Base-by-base conservation (phyloP, 2,329 filamentous ascomycete species). In the Fusarium chlamydosporum region DNA sequence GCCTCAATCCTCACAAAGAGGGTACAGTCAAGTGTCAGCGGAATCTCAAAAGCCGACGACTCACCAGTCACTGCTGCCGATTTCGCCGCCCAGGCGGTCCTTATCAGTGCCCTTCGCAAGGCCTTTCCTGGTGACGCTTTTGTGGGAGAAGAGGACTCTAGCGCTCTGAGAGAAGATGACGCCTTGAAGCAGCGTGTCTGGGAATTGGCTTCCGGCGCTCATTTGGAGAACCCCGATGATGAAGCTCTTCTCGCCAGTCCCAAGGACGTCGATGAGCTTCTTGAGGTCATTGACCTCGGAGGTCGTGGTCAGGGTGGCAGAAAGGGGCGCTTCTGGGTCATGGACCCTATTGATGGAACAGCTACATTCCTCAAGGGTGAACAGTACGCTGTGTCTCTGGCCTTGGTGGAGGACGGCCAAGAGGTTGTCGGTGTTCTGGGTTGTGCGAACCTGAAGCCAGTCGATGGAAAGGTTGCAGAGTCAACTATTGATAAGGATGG, bases 311-410 rank as follows among this genome's bases (percentile, higher is more conserved):
- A 76, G 11, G 64, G 79, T 68, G 63, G 82, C 3, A 56, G 52
- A 11, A 57, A 76, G 4, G 78, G 82, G 0, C 78, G 84, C 1
- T 82, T 86, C 52, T 91, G 88, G 88, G 83, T 88, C 31, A 83
- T 91, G 74, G 88, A 91, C 72, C 88, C 88, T 1, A 85, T 91
- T 9, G 88, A 91, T 68, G 88, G 88, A 31, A 91, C 88, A 2
- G 85, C 84, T 16, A 86, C 87, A 0, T 91, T 89, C 61, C 84
- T 91, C 67, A 78, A 79, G 38, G 86, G 86, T 4, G 82, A 88
- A 76, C 88, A 91, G 76, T 91, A 90, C 61, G 88, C 85, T 4
- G 86, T 91, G 6, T 86, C 86, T 62, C 78, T 90, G 20, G 84
- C 85, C 4, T 77, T 91, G 65, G 76, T 90, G 4, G 83, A 87